phyloP scores from a whole-genome alignment of 352 stramenopile genomes.

The Nothophytophthora sp. region DNA sequence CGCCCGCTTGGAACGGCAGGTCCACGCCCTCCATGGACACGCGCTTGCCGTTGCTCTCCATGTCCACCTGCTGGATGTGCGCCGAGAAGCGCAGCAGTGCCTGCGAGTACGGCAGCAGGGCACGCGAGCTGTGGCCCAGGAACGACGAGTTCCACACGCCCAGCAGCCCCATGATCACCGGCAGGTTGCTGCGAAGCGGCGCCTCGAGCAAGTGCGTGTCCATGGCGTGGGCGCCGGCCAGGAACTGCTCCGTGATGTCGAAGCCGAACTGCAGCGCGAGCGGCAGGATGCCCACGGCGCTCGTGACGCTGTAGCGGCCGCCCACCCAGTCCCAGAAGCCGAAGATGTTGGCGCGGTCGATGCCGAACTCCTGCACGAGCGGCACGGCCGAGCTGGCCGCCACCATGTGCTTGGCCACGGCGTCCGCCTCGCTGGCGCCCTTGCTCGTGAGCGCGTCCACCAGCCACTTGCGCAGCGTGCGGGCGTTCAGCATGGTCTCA shows the following conservation, averaged over 20 bases:
- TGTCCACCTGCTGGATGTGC: constrained; percentile 99
- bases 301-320: constrained; percentile 97
- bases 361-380: constrained; percentile 93
- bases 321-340: constrained; percentile 99
- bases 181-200: constrained; percentile 94
- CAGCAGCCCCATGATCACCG: constrained; percentile 96
- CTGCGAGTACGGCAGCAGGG: constrained; percentile 94
- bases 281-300: constrained; percentile 96
- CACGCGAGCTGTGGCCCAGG: constrained; percentile 92
- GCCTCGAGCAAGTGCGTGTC: constrained; percentile 97
- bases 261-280: constrained; percentile 97
- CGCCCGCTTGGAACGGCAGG: constrained; percentile 93
- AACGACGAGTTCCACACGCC: constrained; percentile 99
- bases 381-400: constrained; percentile 84
- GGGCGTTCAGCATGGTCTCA: constrained; percentile 99
- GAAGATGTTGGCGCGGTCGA: constrained; percentile 96
- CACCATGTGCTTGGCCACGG: constrained; percentile 94
- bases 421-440: constrained; percentile 74
- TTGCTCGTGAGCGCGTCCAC: constrained; percentile 91
- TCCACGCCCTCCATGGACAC: constrained; percentile 94
- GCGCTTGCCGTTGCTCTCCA: constrained; percentile 99
- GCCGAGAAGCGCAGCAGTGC: constrained; percentile 95
- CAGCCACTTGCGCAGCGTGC: constrained; percentile 96
- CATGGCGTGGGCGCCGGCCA: constrained; percentile 96
- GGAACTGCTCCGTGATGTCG: constrained; percentile 91